Evolutionary conservation across 768 basidiomycete species (phyloP).

Genomic region (Suillus hirtellus): DNA sequence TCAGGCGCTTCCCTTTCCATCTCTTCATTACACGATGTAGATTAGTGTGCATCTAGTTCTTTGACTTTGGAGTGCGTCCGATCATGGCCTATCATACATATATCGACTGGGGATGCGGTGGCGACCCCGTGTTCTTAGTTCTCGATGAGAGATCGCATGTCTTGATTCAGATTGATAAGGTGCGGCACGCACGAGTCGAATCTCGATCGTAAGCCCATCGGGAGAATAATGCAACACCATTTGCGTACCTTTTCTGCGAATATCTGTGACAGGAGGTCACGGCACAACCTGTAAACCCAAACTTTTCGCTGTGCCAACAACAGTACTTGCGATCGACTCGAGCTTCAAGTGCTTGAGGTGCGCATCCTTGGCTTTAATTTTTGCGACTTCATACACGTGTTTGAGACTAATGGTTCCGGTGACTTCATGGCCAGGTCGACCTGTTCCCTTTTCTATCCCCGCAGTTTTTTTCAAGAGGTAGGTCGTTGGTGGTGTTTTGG

Average conservation of each 20-base stretch:
- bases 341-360: slow-evolving; percentile 84
- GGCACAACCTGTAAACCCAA: slow-evolving; percentile 90
- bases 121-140: slow-evolving; percentile 12
- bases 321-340: slow-evolving; percentile 84
- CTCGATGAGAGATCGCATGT: slow-evolving; percentile 14
- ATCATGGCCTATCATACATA: slow-evolving; percentile 27
- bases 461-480: slow-evolving; percentile 92
- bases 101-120: slow-evolving; percentile 13
- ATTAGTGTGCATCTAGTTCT: slow-evolving; percentile 23
- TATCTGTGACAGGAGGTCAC: slow-evolving; percentile 41
- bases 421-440: slow-evolving; percentile 74
- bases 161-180: slow-evolving; percentile 30
- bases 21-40: slow-evolving; percentile 34
- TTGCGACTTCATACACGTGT: slow-evolving; percentile 98
- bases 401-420: slow-evolving; percentile 88
- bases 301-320: slow-evolving; percentile 86
- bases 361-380: slow-evolving; percentile 91
- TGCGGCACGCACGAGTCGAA: slow-evolving; percentile 19
- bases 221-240: slow-evolving; percentile 7
- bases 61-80: slow-evolving; percentile 17
- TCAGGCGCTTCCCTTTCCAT: slow-evolving; percentile 30
- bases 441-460: slow-evolving; percentile 88
- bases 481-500: slow-evolving; percentile 86
- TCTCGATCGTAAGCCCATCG: slow-evolving; percentile 12
- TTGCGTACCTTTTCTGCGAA: slow-evolving; percentile 27